A percentile compares a stretch with the other conserved stretches of the same genome.
Evolutionary conservation across 495 filamentous ascomycete genomes (phyloP).

Genomic region (Penicillium mononematosum): DNA sequence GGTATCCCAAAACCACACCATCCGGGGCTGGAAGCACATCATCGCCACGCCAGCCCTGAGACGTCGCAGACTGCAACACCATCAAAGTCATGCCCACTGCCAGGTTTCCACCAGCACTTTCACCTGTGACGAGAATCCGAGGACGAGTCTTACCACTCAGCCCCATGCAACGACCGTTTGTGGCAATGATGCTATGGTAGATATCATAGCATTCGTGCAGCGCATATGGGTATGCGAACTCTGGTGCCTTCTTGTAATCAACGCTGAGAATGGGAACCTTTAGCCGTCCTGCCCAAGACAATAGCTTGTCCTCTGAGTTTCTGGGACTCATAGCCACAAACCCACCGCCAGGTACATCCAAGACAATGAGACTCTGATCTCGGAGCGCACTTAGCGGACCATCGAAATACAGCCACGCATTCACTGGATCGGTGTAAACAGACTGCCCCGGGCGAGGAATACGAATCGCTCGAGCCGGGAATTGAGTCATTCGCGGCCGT

Average conservation of each 20-base stretch:
- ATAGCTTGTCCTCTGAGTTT: slow-evolving; percentile 86
- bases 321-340: slow-evolving; percentile 95
- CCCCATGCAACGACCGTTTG: slow-evolving; percentile 76
- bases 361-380: slow-evolving; percentile 73
- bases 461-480: slow-evolving; percentile 74
- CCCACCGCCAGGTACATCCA: slow-evolving; percentile 92
- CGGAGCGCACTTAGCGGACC: slow-evolving; percentile 74
- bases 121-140: slow-evolving; percentile 78
- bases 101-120: slow-evolving; percentile 91
- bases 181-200: slow-evolving; percentile 76
- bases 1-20: slow-evolving; percentile 84
- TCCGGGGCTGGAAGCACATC: slow-evolving; percentile 69
- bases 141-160: slow-evolving; percentile 70
- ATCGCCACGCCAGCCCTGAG: slow-evolving; percentile 57
- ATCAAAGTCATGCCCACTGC: slow-evolving; percentile 81
- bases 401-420: slow-evolving; percentile 92
- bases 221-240: slow-evolving; percentile 92
- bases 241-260: slow-evolving; percentile 92
- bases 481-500: slow-evolving; percentile 74
- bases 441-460: slow-evolving; percentile 78
- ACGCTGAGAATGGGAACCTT: slow-evolving; percentile 84
- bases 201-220: slow-evolving; percentile 96
- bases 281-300: slow-evolving; percentile 83
- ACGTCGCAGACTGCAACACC: slow-evolving; percentile 71
- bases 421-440: slow-evolving; percentile 76